Base-by-base conservation (phyloP, 805 yeast species). In the Ogataea ganodermae region DNA sequence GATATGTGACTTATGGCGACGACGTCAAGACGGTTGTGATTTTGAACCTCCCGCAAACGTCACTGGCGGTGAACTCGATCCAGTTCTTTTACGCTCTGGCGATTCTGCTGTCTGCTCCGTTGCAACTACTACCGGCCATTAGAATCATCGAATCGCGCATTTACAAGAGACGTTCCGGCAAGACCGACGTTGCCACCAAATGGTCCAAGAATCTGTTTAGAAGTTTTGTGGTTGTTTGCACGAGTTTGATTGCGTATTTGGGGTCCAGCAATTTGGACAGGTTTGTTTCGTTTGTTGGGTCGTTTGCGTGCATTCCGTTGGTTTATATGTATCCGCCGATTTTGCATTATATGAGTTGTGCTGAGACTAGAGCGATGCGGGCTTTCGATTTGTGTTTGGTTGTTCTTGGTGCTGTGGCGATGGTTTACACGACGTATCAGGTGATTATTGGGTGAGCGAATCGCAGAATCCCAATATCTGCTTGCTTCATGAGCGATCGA, bases 261-360 rank as follows among this genome's bases (percentile, higher is more conserved):
- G 92, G 92, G 0, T 85, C 90, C 1, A 72, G 77, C 48, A 79
- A 85, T 57, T 68, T 87, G 51, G 94, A 87, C 61, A 74, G 71
- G 52, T 84, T 87, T 67, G 92, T 87, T 9, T 82, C 91, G 2
- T 81, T 87, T 60, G 86, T 87, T 44, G 95, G 95, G 3, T 84
- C 90, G 44, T 84, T 87, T 68, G 91, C 92, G 1, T 87, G 95
- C 59, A 84, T 87, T 46, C 95, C 95, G 1, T 74, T 87, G 69
- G 94, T 87, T 4, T 87, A 87, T 68, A 83, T 87, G 81, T 86
- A 86, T 59, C 94, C 95, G 7, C 94, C 95, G 14, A 73, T 87
- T 74, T 68, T 87, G 44, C 94, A 87, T 59, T 71, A 80, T 45
- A 76, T 71, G 59, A 70, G 81, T 46, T 78, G 81, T 51, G 71